These are phyloP conservation scores for Beauveria rudraprayagi DNA, from an alignment of 2,329 filamentous ascomycete genomes.

Conservation along the genomic window DNA sequence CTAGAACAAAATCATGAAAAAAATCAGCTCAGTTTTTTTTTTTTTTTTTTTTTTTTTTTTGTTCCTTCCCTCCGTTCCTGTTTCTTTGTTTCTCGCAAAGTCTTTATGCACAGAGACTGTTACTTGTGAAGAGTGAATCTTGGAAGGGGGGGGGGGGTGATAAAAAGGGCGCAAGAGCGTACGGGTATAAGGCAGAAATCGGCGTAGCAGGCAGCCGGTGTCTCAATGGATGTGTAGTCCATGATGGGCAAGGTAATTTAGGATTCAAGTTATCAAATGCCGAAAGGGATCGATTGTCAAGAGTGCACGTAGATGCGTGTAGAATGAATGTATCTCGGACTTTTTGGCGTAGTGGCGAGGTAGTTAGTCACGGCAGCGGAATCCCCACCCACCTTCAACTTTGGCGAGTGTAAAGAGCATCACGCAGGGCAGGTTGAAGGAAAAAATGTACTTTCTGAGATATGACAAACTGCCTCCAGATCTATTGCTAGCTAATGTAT, in stretches of 20 bases:
- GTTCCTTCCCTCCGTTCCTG: neutral
- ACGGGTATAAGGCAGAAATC: constrained; percentile 90
- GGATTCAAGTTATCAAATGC: neutral
- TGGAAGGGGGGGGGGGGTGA: neutral
- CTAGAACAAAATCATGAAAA: constrained; percentile 28
- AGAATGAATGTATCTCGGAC: neutral
- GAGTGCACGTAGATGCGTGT: neutral
- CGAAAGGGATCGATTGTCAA: neutral
- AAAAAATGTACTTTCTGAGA: no score
- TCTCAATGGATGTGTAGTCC: constrained; percentile 44
- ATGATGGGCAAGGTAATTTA: neutral
- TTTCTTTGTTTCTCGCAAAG: neutral
- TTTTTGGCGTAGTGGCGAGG: neutral
- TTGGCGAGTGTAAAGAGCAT: neutral
- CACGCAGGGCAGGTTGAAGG: neutral
- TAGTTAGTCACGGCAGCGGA: neutral
- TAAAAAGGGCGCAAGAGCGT: constrained; percentile 21
- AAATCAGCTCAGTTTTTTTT: neutral
- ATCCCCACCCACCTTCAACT: neutral
- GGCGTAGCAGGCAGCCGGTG: constrained; percentile 69
- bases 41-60: neutral
- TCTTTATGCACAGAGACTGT: neutral
- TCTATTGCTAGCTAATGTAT: neutral
- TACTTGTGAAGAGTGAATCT: neutral
- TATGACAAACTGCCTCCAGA: neutral